A percentile compares a stretch with the other conserved stretches of the same genome.
Conservation (phyloP, 140 eudicot genomes). For the Oenanthe javanica region DNA sequence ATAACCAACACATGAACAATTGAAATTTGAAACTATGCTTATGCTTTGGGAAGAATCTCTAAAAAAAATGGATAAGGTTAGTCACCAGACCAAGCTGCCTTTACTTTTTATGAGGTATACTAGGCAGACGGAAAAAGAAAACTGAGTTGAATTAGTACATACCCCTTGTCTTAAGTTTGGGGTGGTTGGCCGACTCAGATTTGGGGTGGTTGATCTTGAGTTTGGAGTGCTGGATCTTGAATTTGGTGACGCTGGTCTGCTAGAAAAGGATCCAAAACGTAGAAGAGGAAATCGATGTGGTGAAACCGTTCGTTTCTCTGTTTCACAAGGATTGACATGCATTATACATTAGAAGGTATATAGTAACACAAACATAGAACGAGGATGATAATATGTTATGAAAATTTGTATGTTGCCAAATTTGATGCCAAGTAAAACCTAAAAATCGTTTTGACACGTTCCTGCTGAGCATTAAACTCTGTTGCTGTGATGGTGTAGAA, state of each 20-base stretch:
- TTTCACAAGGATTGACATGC: constrained; percentile 10
- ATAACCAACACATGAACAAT: neutral
- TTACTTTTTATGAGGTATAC: neutral
- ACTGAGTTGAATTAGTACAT: neutral
- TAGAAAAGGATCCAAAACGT: constrained; percentile 67
- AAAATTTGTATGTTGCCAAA: neutral
- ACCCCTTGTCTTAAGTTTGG: constrained; percentile 71
- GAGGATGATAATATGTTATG: neutral
- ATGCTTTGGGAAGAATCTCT: neutral
- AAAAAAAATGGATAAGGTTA: neutral
- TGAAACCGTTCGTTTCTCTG: constrained; percentile 75
- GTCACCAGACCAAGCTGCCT: neutral
- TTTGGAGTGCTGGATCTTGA: constrained; percentile 29
- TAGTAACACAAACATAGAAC: neutral
- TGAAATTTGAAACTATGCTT: neutral
- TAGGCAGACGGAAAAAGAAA: neutral
- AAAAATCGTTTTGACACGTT: constrained; percentile 41
- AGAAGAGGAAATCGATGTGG: constrained; percentile 73
- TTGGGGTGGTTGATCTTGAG: constrained; percentile 65
- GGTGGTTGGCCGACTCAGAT: constrained; percentile 56
- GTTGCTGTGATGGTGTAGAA: constrained; percentile 41
- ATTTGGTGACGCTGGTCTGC: constrained; percentile 51
- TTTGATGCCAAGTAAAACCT: constrained; percentile 34
- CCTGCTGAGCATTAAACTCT: constrained; percentile 48
- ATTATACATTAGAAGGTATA: neutral